Base-by-base conservation (phyloP, 345 rosid genomes). In the Salix caprea region DNA sequence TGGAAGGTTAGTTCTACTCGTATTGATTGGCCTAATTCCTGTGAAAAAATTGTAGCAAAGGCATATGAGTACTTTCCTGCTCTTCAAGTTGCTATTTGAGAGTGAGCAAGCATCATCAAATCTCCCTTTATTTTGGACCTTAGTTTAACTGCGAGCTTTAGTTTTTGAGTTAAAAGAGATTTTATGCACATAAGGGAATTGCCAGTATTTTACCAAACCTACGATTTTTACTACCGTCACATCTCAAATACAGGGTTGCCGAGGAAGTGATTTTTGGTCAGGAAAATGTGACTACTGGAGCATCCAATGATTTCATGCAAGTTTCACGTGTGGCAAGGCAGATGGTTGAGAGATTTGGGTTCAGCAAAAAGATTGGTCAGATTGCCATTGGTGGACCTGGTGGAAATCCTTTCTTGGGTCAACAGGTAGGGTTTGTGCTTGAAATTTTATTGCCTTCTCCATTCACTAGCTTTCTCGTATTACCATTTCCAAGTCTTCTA, bases 251-350 rank as follows among this genome's bases (percentile, higher is more conserved):
- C 80, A 93, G 99, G 85, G 91, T 93, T 70, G 99, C 99, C 4
- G 99, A 96, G 85, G 99, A 96, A 75, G 97, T 96, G 23, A 96
- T 96, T 32, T 96, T 91, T 64, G 99, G 99, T 6, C 50, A 67
- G 34, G 97, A 96, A 48, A 96, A 96, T 82, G 99, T 96, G 79
- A 96, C 98, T 19, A 96, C 99, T 0, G 99, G 99, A 77, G 99
- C 99, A 83, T 96, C 99, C 2, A 96, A 88, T 42, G 98, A 96
- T 85, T 93, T 96, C 88, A 93, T 96, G 98, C 96, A 93, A 90
- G 99, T 96, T 48, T 96, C 98, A 23, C 86, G 98, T 39, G 99
- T 96, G 70, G 99, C 99, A n/a, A 89, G 99, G 77, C 99, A 96
- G 84, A 96, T 96, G 99, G 93, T 96, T 15, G 98, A 96, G 88